These are phyloP conservation scores for Diaporthe australafricana DNA, from an alignment of 2,329 filamentous ascomycete species.

Conservation along the genomic window DNA sequence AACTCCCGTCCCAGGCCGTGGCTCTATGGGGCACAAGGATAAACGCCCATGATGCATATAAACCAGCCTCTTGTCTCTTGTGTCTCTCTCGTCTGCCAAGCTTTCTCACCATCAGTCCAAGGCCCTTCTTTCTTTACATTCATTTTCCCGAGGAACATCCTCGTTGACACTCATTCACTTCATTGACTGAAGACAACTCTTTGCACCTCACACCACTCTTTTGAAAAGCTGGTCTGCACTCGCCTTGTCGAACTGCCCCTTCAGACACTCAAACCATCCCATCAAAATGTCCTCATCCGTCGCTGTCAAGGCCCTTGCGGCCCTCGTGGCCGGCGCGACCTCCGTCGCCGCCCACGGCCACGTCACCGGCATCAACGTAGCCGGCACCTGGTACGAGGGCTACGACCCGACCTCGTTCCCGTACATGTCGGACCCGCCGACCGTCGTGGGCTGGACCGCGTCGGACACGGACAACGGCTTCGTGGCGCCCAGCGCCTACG, in stretches of 20 bases:
- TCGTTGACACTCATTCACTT: conserved; percentile 36
- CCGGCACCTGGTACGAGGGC: conserved; percentile 44
- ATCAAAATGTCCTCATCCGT: conserved; percentile 32
- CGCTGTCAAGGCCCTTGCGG: conserved; percentile 9
- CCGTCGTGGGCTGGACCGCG: conserved; percentile 37
- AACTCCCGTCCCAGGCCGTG: not conserved
- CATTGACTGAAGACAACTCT: conserved; percentile 37
- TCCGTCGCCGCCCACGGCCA: conserved; percentile 46
- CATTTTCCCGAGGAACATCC: conserved; percentile 6
- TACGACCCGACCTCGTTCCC: conserved; percentile 41
- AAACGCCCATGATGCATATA: conserved; percentile 13
- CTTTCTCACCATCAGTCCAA: not conserved
- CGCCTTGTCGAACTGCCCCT: not conserved
- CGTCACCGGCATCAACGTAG: conserved; percentile 45
- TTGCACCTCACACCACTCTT: not conserved
- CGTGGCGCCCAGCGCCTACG: conserved; percentile 49
- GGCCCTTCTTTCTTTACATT: conserved; percentile 20
- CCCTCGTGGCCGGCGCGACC: conserved; percentile 39
- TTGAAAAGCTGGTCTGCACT: conserved; percentile 30
- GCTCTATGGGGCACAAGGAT: not conserved
- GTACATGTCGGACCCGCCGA: conserved; percentile 42
- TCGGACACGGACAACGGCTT: conserved; percentile 50
- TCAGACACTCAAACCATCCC: not conserved
- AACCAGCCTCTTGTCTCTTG: conserved; percentile 6
- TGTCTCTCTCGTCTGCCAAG: not conserved